Evolutionary conservation across 106 monocot species (phyloP).

Genomic region (Apostasia shenzhenica): DNA sequence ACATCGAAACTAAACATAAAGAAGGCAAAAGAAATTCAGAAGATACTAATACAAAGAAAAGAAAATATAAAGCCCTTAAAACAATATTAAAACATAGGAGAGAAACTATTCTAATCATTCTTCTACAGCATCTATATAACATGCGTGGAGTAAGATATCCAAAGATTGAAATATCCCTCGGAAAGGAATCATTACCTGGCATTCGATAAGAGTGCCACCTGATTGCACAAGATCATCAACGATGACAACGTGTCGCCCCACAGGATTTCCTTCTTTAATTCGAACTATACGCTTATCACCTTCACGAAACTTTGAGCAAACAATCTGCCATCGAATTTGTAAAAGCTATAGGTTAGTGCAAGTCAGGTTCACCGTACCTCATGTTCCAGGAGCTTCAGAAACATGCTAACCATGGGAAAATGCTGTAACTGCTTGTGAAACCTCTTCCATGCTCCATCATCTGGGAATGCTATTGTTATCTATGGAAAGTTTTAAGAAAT

Average conservation of each 20-base stretch:
- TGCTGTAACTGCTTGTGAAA: slow-evolving; percentile 83
- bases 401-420: slow-evolving; percentile 74
- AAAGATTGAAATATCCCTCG: not conserved
- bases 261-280: slow-evolving; percentile 80
- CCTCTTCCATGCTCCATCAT: slow-evolving; percentile 99
- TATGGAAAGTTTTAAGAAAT: slow-evolving; percentile 9
- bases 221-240: slow-evolving; percentile 97
- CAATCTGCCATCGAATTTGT: slow-evolving; percentile 32
- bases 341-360: slow-evolving; percentile 3
- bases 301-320: slow-evolving; percentile 87
- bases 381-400: not conserved
- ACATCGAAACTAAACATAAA: too few species aligned
- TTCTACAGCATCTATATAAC: too few species aligned
- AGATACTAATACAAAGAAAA: too few species aligned
- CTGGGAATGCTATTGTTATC: slow-evolving; percentile 96
- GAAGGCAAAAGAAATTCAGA: too few species aligned
- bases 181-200: slow-evolving; percentile 48
- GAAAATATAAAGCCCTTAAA: too few species aligned
- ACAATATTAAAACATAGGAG: too few species aligned
- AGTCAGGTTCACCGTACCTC: not conserved
- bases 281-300: slow-evolving; percentile 91
- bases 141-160: too few species aligned
- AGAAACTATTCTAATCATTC: too few species aligned
- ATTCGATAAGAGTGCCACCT: slow-evolving; percentile 89
- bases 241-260: slow-evolving; percentile 87